Evolutionary conservation across 768 basidiomycete genomes (phyloP), one percentile per base, ranked within the genome.

Genomic region (Tricholoma sp.): DNA sequence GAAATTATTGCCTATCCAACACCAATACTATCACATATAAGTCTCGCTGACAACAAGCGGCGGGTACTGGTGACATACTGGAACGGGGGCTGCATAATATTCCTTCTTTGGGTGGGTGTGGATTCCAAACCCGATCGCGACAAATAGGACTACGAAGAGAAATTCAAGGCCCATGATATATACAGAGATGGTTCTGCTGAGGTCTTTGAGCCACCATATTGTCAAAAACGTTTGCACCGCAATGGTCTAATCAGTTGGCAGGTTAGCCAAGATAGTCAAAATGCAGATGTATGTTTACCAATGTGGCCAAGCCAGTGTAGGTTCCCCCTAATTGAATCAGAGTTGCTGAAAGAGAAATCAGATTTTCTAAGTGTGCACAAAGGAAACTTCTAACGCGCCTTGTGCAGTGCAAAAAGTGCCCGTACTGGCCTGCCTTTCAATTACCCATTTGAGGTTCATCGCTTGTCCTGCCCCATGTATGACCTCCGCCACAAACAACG

Each of bases 281-380:
- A 27, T 27, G 24, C 24, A 27, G 24, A 27, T 27, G 24, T 2
- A 27, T 27, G 24, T 27, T 58, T 56, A 79, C 77, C 11, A 79
- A 66, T 18, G 75, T 79, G 3, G 71, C 69, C 37, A 79, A 68
- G 5, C 73, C 74, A 4, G 72, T 74, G 21, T 70, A 72, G 3
- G 75, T 70, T 51, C 79, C 78, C 5, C 79, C 77, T 0, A 77
- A 55, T 55, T 77, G 74, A 57, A 76, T 71, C 4, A 78, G 58
- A 43, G 72, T 61, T 16, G 74, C 76, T 74, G 49, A 21, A 43
- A 43, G 6, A 4, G 39, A 41, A 5, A 18, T 41, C 39, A 41
- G 39, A 41, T n/a, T n/a, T 27, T 27, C 24, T 27, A 27, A 27
- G 24, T 27, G 24, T 5, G 24, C 24, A 27, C 24, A 27, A 27